Percentiles rank a stretch among this genome's conserved stretches.
Evolutionary conservation across 75 land plant genomes (phyloP).

Genomic region (Cunninghamia lanceolata): DNA sequence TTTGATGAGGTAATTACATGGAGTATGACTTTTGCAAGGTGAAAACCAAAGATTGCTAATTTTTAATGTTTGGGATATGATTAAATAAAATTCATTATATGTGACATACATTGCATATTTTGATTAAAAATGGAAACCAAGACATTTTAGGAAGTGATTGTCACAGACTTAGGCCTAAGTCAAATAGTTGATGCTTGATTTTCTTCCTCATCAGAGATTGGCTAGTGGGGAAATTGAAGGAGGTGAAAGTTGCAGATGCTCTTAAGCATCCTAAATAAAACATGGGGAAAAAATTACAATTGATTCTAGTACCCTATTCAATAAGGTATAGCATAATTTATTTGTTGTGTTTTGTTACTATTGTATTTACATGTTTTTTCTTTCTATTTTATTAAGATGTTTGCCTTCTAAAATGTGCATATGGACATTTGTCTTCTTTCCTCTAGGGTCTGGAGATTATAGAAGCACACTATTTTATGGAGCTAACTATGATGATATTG

Average conservation of each 20-base stretch:
- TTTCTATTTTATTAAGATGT: conserved; percentile 7
- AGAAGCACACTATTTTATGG: conserved; percentile 97
- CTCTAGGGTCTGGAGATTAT: conserved; percentile 89
- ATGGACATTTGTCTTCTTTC: background rate
- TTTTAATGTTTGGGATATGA: background rate
- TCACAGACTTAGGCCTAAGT: background rate
- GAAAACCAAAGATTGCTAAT: background rate
- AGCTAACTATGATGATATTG: conserved; percentile 90
- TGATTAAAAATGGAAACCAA: background rate
- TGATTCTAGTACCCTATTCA: conserved; percentile 92
- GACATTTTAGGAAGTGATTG: too few relatives aligned
- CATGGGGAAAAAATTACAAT: conserved; percentile 97
- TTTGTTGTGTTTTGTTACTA: background rate
- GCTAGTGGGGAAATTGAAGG: conserved; percentile 94
- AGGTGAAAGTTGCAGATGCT: too few relatives aligned
- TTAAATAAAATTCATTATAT: background rate
- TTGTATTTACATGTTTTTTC: background rate
- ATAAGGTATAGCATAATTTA: too few relatives aligned
- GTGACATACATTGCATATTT: background rate
- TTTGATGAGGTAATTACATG: too few relatives aligned
- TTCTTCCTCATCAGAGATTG: conserved; percentile 57
- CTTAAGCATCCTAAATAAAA: conserved; percentile 97
- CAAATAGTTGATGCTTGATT: background rate
- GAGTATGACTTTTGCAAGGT: too few relatives aligned
- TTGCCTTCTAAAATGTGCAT: background rate